Evolutionary conservation across 306 rosid genomes (phyloP), one percentile per base, ranked within the genome.

Genomic region (Corylus americana): DNA sequence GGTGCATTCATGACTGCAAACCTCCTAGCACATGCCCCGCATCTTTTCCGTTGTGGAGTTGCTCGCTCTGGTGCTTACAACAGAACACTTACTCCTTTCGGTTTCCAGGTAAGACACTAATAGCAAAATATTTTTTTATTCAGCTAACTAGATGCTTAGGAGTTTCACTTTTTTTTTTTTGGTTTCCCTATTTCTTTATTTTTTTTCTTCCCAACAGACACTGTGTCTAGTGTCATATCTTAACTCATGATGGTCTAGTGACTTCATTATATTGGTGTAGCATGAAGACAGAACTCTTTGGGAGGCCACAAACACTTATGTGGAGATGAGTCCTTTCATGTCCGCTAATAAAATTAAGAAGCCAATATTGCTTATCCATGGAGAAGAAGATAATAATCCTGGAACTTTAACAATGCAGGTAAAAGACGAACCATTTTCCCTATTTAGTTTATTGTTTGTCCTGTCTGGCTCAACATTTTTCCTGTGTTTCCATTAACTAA

Each of bases 61-160:
- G 99, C 99, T 80, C 99, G 99, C 50, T 95, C 99, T 75, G 99
- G 99, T 82, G 99, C 99, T 78, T 95, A 95, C 91, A 93, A 95
- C 86, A 89, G 99, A 85, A 95, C 99, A 5, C 93, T 95, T 55
- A 95, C 99, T 80, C 99, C 99, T 79, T 95, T 95, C 57, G 99
- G 99, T 81, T 95, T 95, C 86, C 99, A 95, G 99, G 99, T 93
- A 70, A 47, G 55, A 12, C 47, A 79, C 68, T 59, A 49, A 62
- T 62, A 35, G 51, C 39, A 57, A 45, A 37, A 11, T 31, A 70
- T 35, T 22, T 37, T 31, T 45, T 67, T 25, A 17, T 69, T 74
- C 50, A 74, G 53, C 58, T 69, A 63, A 55, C 44, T 49, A 44
- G 25, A 20, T 53, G 42, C 45, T 42, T 83, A 35, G 47, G 29